A percentile compares a stretch with the other conserved stretches of the same genome.
phyloP scores from a whole-genome alignment of 805 yeast species.

The Brettanomyces anomalus region DNA sequence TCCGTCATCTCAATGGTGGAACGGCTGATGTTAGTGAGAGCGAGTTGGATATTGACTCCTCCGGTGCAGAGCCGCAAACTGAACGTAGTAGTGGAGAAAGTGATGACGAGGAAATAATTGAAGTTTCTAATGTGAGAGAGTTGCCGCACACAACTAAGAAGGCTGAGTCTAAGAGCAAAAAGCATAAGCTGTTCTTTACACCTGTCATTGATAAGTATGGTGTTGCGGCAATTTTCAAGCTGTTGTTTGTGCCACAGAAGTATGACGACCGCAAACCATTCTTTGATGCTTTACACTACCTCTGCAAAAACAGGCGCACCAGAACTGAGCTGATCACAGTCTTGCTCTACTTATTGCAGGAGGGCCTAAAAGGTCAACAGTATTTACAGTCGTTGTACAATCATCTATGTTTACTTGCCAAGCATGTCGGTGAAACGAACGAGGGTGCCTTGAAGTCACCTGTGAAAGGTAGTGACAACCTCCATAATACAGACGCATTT shows the following conservation, averaged over 20 bases:
- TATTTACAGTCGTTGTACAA: slow-evolving; percentile 54
- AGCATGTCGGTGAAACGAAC: not conserved
- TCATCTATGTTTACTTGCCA: slow-evolving; percentile 45
- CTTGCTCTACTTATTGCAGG: slow-evolving; percentile 60
- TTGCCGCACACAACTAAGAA: not conserved
- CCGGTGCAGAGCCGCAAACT: too few species aligned
- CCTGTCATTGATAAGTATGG: slow-evolving; percentile 73
- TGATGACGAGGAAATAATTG: not conserved
- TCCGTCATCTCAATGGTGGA: too few species aligned
- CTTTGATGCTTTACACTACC: slow-evolving; percentile 53
- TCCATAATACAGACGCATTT: not conserved
- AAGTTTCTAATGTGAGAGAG: too few species aligned
- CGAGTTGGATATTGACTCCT: too few species aligned
- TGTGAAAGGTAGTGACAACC: not conserved
- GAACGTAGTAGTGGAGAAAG: slow-evolving; percentile 5
- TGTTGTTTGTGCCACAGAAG: slow-evolving; percentile 66
- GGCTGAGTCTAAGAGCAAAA: slow-evolving; percentile 16
- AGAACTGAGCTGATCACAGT: slow-evolving; percentile 66
- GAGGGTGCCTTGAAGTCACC: not conserved
- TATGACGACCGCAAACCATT: slow-evolving; percentile 52
- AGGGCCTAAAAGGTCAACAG: slow-evolving; percentile 56
- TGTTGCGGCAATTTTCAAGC: slow-evolving; percentile 59
- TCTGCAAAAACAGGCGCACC: slow-evolving; percentile 72
- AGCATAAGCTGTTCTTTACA: slow-evolving; percentile 36
- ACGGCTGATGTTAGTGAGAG: slow-evolving; percentile 5